Conservation (phyloP, 257 asterid species). For the Penstemon davidsonii region DNA sequence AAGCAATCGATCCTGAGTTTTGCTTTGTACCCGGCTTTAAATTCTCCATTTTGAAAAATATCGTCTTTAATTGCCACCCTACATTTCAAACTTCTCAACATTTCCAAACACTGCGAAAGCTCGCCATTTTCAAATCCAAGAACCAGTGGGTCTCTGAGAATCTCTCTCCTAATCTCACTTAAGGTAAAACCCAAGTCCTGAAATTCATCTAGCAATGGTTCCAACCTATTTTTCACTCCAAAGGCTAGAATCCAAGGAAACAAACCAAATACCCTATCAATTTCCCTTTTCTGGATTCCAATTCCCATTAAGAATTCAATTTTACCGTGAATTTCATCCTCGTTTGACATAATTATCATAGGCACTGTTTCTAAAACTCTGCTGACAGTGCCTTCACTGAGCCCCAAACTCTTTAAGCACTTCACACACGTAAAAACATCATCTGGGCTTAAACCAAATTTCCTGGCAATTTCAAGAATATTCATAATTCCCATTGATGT, state of each 20-base stretch:
- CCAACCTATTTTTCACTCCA: constrained; percentile 51
- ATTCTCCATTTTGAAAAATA: constrained; percentile 53
- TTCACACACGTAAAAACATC: constrained; percentile 38
- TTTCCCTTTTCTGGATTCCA: constrained; percentile 46
- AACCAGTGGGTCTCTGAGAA: constrained; percentile 55
- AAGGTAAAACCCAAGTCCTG: constrained; percentile 53
- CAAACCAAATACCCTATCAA: constrained; percentile 43
- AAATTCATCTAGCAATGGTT: constrained; percentile 67
- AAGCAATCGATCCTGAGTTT: constrained; percentile 73
- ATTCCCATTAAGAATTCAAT: constrained; percentile 50
- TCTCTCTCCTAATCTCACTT: constrained; percentile 53
- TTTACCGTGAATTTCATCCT: constrained; percentile 38
- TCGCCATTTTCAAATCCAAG: constrained; percentile 84
- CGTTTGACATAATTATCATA: constrained; percentile 40
- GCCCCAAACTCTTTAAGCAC: constrained; percentile 53
- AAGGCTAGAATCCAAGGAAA: constrained; percentile 56
- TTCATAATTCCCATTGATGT: constrained; percentile 40
- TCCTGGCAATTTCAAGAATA: constrained; percentile 47
- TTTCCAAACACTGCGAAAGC: constrained; percentile 64
- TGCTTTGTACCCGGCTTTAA: constrained; percentile 64
- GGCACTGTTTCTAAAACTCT: constrained; percentile 68
- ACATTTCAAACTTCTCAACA: constrained; percentile 69
- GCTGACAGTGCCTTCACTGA: constrained; percentile 43
- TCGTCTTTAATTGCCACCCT: constrained; percentile 49
- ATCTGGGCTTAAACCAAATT: constrained; percentile 49